These are phyloP conservation scores for Phytopythium kandeliae DNA, from an alignment of 352 stramenopile species.

Conservation along the genomic window DNA sequence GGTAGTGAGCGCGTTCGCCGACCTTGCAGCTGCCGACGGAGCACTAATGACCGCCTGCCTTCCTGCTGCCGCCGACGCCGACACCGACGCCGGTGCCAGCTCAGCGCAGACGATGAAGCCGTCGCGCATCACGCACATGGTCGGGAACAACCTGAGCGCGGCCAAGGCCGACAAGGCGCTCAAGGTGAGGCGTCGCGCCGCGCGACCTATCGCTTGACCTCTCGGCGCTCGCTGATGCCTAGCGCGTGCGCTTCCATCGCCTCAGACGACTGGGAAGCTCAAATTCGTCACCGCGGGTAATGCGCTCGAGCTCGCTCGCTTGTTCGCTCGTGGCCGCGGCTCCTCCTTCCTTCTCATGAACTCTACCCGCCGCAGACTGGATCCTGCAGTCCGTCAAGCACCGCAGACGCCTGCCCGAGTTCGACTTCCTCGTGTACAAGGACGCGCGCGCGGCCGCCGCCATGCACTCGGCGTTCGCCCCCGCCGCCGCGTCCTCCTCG, in stretches of 20 bases:
- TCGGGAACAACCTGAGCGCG: slow-evolving; percentile 70
- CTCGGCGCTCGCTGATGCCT: background rate
- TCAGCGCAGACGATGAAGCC: slow-evolving; percentile 17
- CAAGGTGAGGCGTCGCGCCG: no score
- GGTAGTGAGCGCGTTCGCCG: slow-evolving; percentile 26
- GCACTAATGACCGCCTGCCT: no score
- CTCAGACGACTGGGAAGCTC: slow-evolving; percentile 44
- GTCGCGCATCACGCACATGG: slow-evolving; percentile 73
- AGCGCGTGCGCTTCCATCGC: background rate
- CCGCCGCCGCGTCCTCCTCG: background rate
- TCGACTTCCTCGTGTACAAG: slow-evolving; percentile 75
- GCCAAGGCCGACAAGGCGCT: slow-evolving; percentile 69
- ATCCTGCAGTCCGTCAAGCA: slow-evolving; percentile 68
- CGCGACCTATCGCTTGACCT: no score
- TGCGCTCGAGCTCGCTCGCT: no score
- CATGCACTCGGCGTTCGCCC: slow-evolving; percentile 16
- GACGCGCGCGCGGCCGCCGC: slow-evolving; percentile 14
- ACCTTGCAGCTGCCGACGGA: no score
- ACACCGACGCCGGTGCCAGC: background rate
- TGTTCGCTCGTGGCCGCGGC: no score
- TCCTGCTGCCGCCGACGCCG: background rate
- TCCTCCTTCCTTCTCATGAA: background rate
- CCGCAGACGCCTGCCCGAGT: slow-evolving; percentile 56
- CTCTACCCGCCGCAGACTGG: slow-evolving; percentile 36
- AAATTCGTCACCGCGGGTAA: slow-evolving; percentile 69